Conservation (phyloP, 2,329 filamentous ascomycete species). For the Colletotrichum tropicale region DNA sequence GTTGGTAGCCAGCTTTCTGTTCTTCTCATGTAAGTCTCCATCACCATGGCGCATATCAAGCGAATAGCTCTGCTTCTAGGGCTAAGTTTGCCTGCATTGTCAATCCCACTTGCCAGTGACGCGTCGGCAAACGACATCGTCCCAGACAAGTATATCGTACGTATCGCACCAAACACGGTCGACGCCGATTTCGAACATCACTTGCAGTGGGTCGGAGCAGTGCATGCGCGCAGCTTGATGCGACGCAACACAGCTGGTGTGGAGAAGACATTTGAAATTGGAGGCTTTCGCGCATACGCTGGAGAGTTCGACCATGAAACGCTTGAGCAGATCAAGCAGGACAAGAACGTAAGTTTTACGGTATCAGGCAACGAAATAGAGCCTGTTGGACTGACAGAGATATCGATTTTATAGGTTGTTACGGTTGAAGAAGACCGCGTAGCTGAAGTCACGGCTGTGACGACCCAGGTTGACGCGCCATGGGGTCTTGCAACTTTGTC, state of each 20-base stretch:
- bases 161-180: background rate
- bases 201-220: background rate
- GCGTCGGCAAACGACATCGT: background rate
- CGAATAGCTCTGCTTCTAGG: background rate
- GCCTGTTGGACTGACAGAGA: background rate
- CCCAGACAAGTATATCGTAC: background rate
- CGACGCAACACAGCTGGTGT: background rate
- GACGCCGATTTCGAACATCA: background rate
- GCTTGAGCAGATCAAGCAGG: background rate
- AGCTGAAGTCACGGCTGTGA: background rate
- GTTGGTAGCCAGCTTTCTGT: background rate
- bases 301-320: background rate
- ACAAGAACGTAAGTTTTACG: background rate
- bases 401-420: background rate
- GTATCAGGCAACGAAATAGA: background rate
- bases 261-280: background rate
- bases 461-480: background rate
- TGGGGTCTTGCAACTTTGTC: constrained; percentile 39
- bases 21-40: background rate
- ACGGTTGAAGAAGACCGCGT: background rate
- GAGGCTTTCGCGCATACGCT: constrained; percentile 25
- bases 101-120: background rate
- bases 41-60: background rate
- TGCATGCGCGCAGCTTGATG: background rate
- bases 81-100: background rate